Base-by-base conservation (phyloP, 1,139 yeast genomes). In the Nakaseomyces uthaithaninus region DNA sequence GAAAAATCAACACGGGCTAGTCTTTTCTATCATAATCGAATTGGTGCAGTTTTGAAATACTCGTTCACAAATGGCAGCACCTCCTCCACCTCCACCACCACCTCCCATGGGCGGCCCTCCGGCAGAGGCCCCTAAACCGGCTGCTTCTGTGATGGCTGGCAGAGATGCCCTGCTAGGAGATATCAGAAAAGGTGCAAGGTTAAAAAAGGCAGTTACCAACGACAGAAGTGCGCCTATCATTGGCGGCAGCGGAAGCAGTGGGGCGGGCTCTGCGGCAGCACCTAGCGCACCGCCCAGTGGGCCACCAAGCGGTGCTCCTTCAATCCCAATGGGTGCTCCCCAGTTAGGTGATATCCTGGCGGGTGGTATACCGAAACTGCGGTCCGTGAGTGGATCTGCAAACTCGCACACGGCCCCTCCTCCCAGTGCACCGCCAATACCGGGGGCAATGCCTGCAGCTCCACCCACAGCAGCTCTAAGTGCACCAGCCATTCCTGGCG, bases 141-240 rank as follows among this genome's bases (percentile, higher is more conserved):
- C 54, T 9, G 50, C 50, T 11, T 42, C 54, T 10, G 49, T 45
- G 3, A 53, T 48, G 54, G 42, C 69, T 2, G 80, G 80, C 14
- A 67, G 93, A 55, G 85, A 82, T 55, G 96, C 96, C 0, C 68
- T 89, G 38, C 68, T 89, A 28, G 86, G 91, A 26, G 95, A 86
- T 59, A 89, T 89, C 50, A 74, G 89, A 51, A 82, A 84, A 53
- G 97, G 96, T 15, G 67, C 70, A 48, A 67, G 56, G 42, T 69
- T 89, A 50, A 86, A 84, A 61, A 85, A 86, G 52, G 82, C 95
- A 0, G 72, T 71, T 35, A 83, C 89, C 0, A 72, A 81, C 46
- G 93, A 81, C 55, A 67, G 84, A 52, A 74, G 81, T 46, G 74
- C 71, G 1, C 84, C 86, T 2, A 43, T 52, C 35, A 59, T 74